A percentile compares a stretch with the other conserved stretches of the same genome.
Conservation (phyloP, 768 basidiomycete genomes). For the Mycena epipterygia region DNA sequence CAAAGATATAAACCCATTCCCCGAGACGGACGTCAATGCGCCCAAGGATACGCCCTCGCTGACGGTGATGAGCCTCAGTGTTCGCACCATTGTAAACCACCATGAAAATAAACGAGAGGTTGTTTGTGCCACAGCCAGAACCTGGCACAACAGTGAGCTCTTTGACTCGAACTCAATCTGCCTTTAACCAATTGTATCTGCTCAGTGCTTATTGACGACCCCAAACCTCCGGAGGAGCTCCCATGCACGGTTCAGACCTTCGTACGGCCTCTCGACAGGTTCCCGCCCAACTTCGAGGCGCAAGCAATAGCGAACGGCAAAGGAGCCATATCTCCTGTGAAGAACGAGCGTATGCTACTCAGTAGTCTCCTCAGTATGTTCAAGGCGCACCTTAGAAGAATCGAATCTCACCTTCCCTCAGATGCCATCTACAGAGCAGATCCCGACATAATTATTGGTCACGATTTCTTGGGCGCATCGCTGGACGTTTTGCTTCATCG, state of each 20-base stretch:
- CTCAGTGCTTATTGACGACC: slow-evolving; percentile 89
- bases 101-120: slow-evolving; percentile 95
- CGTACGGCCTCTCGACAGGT: slow-evolving; percentile 89
- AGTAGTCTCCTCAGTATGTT: slow-evolving; percentile 80
- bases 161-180: background rate
- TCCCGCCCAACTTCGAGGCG: slow-evolving; percentile 87
- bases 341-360: slow-evolving; percentile 88
- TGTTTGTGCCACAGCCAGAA: slow-evolving; percentile 85
- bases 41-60: slow-evolving; percentile 89
- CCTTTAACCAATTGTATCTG: background rate
- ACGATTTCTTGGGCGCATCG: slow-evolving; percentile 92
- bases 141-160: slow-evolving; percentile 78
- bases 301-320: slow-evolving; percentile 74
- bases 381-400: background rate
- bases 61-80: slow-evolving; percentile 89
- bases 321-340: slow-evolving; percentile 79
- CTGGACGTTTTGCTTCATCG: slow-evolving; percentile 93
- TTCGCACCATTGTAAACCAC: slow-evolving; percentile 95
- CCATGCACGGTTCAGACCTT: slow-evolving; percentile 89
- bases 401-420: slow-evolving; percentile 42
- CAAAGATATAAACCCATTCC: slow-evolving; percentile 88
- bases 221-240: slow-evolving; percentile 89
- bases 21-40: slow-evolving; percentile 76
- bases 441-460: slow-evolving; percentile 94
- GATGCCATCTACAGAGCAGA: slow-evolving; percentile 88